A percentile compares a stretch with the other conserved stretches of the same genome.
Evolutionary conservation across 768 basidiomycete species (phyloP).

Genomic region (Arthromyces matolae): DNA sequence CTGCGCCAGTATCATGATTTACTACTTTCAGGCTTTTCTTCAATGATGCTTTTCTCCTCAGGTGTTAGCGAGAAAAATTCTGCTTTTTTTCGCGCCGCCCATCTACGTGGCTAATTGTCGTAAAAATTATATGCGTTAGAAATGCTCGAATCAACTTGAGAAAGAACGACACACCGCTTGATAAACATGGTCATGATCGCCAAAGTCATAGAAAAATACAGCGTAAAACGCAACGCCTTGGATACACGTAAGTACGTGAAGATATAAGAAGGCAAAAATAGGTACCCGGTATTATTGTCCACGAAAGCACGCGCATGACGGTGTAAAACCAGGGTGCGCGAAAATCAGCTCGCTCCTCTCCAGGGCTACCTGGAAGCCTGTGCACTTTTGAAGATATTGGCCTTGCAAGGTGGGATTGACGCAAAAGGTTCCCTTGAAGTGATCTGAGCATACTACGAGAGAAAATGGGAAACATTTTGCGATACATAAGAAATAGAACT

Average conservation of each 20-base stretch:
- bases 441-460: constrained; percentile 2
- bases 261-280: not conserved
- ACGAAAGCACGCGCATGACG: constrained; percentile 46
- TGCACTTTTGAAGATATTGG: constrained; percentile 17
- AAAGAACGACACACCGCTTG: constrained; percentile 47
- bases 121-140: not conserved
- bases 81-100: constrained; percentile 46
- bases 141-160: constrained; percentile 1
- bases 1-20: not conserved
- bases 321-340: constrained; percentile 62
- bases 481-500: no score
- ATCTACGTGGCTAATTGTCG: constrained; percentile 48
- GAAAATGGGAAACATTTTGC: constrained; percentile 5
- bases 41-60: constrained; percentile 45
- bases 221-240: constrained; percentile 53
- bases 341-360: constrained; percentile 37
- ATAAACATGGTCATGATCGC: constrained; percentile 70
- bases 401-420: constrained; percentile 2
- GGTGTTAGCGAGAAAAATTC: constrained; percentile 57
- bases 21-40: not conserved
- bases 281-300: constrained; percentile 53
- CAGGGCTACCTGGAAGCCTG: constrained; percentile 8
- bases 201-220: constrained; percentile 63
- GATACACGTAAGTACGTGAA: not conserved
- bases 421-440: not conserved